Base-by-base conservation (phyloP, 2,329 filamentous ascomycete genomes). In the Fusarium citri region DNA sequence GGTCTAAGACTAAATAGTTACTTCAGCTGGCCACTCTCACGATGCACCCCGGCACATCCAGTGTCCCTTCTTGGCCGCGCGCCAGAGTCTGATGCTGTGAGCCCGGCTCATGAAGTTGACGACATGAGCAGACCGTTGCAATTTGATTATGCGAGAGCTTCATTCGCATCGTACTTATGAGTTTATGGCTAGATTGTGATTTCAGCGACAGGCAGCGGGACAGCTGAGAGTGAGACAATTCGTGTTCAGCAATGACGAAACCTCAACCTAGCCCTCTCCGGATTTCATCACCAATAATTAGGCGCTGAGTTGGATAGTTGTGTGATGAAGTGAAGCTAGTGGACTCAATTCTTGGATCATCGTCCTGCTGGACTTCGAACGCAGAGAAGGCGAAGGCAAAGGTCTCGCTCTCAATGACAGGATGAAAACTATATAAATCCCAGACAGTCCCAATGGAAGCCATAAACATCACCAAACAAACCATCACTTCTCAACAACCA, bases 221-320 rank as follows among this genome's bases (percentile, higher is more conserved):
- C 15, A 23, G 56, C 56, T 59, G 23, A 45, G 55, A 59, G 28
- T 45, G 30, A 59, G 56, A 59, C 49, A 20, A 10, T 12, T 11
- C 26, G 6, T 34, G 16, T 53, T 53, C 37, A 58, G 55, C 55
- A 18, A 16, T 12, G 8, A 14, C 5, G 3, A 15, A 23, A 5
- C 20, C 10, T 4, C 3, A 23, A n/a, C 26, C 41, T 43, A 28
- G 9, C 55, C 22, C 12, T 37, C 37, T 37, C 14, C 15, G 56
- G 28, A 23, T 45, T 1, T 2, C 26, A 28, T 40, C n/a, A 40
- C 40, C 40, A 23, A 16, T 4, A 5, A 8, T 4, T 8, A 45
- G 30, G 23, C n/a, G 23, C 28, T n/a, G 6, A 30, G 8, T 14
- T 5, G 14, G 6, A 5, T 7, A 28, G 26, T 28, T 3, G 12